Conservation (phyloP, 2,329 filamentous ascomycete genomes). For the Diaporthe vaccinii region DNA sequence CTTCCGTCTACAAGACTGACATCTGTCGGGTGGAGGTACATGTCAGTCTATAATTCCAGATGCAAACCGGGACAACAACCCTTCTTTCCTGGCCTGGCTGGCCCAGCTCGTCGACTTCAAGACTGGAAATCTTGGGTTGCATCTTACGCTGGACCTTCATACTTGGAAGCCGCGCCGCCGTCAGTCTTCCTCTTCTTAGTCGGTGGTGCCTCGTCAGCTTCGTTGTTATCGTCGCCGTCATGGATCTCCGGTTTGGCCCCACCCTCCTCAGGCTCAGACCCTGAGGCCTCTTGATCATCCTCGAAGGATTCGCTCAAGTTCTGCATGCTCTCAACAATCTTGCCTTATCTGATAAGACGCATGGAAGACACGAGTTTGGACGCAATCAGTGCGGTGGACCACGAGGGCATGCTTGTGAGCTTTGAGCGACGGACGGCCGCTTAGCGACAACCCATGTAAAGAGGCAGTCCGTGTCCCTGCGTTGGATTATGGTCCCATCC, state of each 20-base stretch:
- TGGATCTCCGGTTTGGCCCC: neutral
- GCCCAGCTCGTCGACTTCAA: neutral
- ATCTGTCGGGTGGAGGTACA: conserved; percentile 40
- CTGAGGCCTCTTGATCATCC: neutral
- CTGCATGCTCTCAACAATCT: conserved; percentile 9
- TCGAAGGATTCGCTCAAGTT: neutral
- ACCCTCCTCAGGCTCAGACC: conserved; percentile 9
- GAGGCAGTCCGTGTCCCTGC: too few relatives aligned
- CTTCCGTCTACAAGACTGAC: conserved; percentile 59
- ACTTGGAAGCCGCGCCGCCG: neutral
- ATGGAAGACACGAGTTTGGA: neutral
- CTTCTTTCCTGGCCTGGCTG: neutral
- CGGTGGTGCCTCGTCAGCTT: neutral
- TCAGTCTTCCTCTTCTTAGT: conserved; percentile 7
- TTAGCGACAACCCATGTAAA: neutral
- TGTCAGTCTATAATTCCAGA: neutral
- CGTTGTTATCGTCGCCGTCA: conserved; percentile 9
- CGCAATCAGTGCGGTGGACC: neutral
- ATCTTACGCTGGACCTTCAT: conserved; percentile 13
- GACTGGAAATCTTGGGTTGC: too few relatives aligned
- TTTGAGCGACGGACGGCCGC: neutral
- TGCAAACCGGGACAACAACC: neutral
- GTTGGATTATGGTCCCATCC: neutral
- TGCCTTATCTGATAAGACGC: neutral
- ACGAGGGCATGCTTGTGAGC: neutral